phyloP scores from a whole-genome alignment of 306 rosid genomes.

The Cucurbita pepo region DNA sequence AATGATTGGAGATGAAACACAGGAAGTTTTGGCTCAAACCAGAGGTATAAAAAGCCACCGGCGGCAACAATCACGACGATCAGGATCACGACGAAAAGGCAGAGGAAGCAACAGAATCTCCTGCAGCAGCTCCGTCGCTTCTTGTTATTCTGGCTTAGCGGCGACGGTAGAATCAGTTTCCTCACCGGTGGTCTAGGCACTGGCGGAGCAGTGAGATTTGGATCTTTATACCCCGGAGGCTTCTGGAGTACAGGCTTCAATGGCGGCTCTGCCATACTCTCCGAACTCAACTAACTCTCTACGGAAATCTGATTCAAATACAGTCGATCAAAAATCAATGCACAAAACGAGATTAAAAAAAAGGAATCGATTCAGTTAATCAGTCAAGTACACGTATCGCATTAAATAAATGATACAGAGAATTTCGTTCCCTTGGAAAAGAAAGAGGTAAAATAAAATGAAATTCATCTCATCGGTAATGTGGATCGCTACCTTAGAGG shows the following conservation, averaged over 20 bases:
- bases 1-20: constrained; percentile 38
- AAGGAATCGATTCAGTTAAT: not conserved
- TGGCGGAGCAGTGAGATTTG: not conserved
- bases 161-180: constrained; percentile 24
- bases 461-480: not conserved
- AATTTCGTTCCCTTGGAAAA: not conserved
- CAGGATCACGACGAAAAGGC: constrained; percentile 23
- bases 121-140: constrained; percentile 23
- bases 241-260: constrained; percentile 35
- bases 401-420: not conserved
- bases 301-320: not conserved
- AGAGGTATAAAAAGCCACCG: constrained; percentile 33
- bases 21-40: constrained; percentile 44
- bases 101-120: constrained; percentile 32
- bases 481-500: not conserved
- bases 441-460: not conserved
- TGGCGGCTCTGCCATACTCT: constrained; percentile 23
- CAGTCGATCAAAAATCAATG: not conserved
- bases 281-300: not conserved
- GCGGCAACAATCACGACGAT: constrained; percentile 15
- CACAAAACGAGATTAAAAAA: not conserved
- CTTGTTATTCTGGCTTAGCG: constrained; percentile 16
- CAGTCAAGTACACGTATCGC: not conserved
- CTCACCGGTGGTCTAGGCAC: constrained; percentile 12
- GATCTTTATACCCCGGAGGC: constrained; percentile 58